A percentile compares a stretch with the other conserved stretches of the same genome.
Conservation (phyloP, 177 flowering plant genomes). For the Vitis hybrid region DNA sequence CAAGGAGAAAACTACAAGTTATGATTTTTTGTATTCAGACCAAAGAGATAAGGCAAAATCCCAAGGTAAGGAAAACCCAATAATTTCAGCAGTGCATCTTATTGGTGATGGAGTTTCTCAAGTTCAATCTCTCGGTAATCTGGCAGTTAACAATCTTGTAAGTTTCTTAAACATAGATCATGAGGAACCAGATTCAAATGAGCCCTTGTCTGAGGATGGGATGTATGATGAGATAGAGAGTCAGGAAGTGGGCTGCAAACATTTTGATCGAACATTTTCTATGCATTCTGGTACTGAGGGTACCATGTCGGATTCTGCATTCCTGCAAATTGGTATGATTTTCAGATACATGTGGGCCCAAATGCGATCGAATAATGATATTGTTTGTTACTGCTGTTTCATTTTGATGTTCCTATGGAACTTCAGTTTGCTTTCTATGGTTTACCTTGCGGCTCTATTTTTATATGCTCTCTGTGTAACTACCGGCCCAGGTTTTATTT, state of each 20-base stretch:
- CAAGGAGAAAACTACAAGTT: conserved; percentile 34
- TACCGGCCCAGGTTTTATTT: conserved; percentile 78
- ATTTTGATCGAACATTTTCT: conserved; percentile 55
- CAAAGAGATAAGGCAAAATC: conserved; percentile 34
- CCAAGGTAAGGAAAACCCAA: conserved; percentile 59
- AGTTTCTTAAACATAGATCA: conserved; percentile 70
- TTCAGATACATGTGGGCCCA: conserved; percentile 79
- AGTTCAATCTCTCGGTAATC: conserved; percentile 93
- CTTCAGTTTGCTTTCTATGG: conserved; percentile 96
- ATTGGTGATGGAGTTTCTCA: conserved; percentile 98
- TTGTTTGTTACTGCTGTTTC: conserved; percentile 92
- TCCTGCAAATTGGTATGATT: conserved; percentile 72
- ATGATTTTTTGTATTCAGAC: conserved; percentile 19
- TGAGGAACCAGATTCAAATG: conserved; percentile 61
- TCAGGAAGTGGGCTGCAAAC: conserved; percentile 30
- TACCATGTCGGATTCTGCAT: conserved; percentile 47
- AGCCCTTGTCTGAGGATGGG: conserved; percentile 50
- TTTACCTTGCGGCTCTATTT: conserved; percentile 87
- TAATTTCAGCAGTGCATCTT: conserved; percentile 82
- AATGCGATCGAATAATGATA: conserved; percentile 87
- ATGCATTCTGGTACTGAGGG: conserved; percentile 57
- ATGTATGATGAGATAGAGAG: conserved; percentile 53
- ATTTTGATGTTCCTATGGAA: conserved; percentile 91
- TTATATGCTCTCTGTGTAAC: conserved; percentile 92
- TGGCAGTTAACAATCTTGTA: conserved; percentile 84